Percentiles rank a stretch among this genome's conserved stretches.
Conservation (phyloP, 345 rosid genomes). For the Eucalyptus leucophloia region DNA sequence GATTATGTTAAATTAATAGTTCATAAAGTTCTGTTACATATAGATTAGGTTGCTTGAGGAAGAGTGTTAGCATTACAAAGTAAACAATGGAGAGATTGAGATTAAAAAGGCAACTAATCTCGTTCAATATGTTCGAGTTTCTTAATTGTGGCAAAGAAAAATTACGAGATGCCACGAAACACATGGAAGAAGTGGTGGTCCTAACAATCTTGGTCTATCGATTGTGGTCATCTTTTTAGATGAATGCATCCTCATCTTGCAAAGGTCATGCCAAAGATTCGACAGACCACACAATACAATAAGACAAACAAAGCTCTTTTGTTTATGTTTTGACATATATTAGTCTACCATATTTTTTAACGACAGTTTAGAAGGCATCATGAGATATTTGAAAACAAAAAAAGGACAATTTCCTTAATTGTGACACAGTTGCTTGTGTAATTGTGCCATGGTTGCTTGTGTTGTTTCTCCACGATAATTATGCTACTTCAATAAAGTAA, state of each 20-base stretch:
- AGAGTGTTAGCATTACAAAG: not conserved
- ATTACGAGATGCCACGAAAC: too few relatives aligned
- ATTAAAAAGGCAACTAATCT: not conserved
- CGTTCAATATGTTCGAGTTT: not conserved
- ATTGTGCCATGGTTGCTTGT: not conserved
- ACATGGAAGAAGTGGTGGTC: not conserved
- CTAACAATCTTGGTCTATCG: not conserved
- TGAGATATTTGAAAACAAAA: not conserved
- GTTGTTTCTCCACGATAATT: not conserved
- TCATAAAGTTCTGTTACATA: too few relatives aligned
- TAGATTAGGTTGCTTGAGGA: not conserved
- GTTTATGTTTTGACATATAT: not conserved
- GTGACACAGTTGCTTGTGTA: not conserved
- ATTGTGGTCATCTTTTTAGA: not conserved
- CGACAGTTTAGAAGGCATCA: not conserved
- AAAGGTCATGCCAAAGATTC: not conserved
- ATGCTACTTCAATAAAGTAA: not conserved
- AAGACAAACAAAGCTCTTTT: not conserved
- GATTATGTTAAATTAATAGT: not conserved
- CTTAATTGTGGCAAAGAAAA: not conserved
- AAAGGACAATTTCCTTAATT: not conserved
- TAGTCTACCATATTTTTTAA: not conserved
- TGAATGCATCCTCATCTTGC: not conserved
- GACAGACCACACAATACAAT: not conserved
- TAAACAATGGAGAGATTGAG: not conserved